Base-by-base conservation (phyloP, 352 stramenopile genomes). In the Pythium angustatum region DNA sequence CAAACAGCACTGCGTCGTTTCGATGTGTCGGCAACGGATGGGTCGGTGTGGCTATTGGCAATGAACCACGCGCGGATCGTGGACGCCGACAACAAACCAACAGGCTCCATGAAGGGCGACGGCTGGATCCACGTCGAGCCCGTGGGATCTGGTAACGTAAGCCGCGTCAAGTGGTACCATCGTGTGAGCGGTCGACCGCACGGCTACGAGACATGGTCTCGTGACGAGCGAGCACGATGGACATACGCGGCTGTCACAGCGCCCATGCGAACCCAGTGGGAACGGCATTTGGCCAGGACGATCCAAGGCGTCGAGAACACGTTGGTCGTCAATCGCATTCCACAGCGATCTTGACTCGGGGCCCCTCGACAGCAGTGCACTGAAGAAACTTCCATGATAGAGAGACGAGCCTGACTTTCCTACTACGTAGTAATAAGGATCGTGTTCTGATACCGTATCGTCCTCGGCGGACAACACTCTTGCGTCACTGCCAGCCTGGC, bases 231-330 rank as follows among this genome's bases (percentile, higher is more conserved):
- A n/a, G 54, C 54, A 1, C 24, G 28, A 9, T 62, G 54, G 54
- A n/a, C 21, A 7, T 44, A 62, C 41, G 21, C 26, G 3, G 28
- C 41, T 2, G 54, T 62, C 4, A 45, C 54, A 5, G 21, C 15
- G 12, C 27, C 40, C 17, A 53, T 62, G 54, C 41, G 43, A 8
- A 24, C 5, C 40, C 40, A 52, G 5, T 62, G 54, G 54, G 41
- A 62, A 21, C 27, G n/a, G 24, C 31, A n/a, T 8, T 27, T 62
- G 21, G 54, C 41, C 2, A n/a, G 5, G 19, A 62, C 45, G 9
- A 9, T 43, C 54, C 54, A 62, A 24, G 54, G 40, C 15, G 11
- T 62, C 3, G 54, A 62, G 41, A 62, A 62, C 43, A 28, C 28
- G 6, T 28, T 62, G 26, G 36, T 62, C 30, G 1, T 41, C 5